Evolutionary conservation across 495 filamentous ascomycete species (phyloP), one percentile per base, ranked within the genome.

Genomic region (Trichoderma parareesei): DNA sequence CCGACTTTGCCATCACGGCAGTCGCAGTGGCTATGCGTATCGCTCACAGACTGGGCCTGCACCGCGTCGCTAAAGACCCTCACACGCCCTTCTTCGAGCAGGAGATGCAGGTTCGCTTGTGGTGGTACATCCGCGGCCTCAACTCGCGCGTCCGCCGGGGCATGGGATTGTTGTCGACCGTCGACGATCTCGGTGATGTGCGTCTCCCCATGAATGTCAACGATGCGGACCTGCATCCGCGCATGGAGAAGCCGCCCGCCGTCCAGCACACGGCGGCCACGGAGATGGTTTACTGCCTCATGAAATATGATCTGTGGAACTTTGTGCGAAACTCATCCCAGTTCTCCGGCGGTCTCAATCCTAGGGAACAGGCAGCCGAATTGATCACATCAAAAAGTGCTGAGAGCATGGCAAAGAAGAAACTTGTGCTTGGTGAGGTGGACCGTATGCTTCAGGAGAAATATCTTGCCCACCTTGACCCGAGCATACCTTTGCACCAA

Each of bases 101-200:
- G n/a, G 79, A 82, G 53, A 79, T 81, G 68, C 72, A 78, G 35
- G 74, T 78, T 41, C 76, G 78, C 3, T 62, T 80, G 27, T 81
- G 78, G 78, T 76, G 76, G 69, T 77, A 78, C 43, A 67, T 81
- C 6, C 64, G 75, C 4, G 67, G 74, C 20, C 44, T 79, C 9
- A 78, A 81, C 63, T 68, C 68, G 37, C 74, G 72, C 75, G 43
- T 75, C 75, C 37, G 70, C 68, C 59, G 66, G 66, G 41, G 63
- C 65, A 41, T 71, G 69, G 33, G 48, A 42, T 41, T 9, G 68
- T 72, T 40, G 68, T 67, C 48, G 64, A 71, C 27, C 66, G 63
- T 64, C 61, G 35, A 76, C 77, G 62, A 71, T 74, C 27, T 64
- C 3, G 43, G 63, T 27, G 46, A 55, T 8, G 43, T 41, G 33